Evolutionary conservation across 2,329 filamentous ascomycete genomes (phyloP), one percentile per base, ranked within the genome.

Genomic region (Epichloe scottii): DNA sequence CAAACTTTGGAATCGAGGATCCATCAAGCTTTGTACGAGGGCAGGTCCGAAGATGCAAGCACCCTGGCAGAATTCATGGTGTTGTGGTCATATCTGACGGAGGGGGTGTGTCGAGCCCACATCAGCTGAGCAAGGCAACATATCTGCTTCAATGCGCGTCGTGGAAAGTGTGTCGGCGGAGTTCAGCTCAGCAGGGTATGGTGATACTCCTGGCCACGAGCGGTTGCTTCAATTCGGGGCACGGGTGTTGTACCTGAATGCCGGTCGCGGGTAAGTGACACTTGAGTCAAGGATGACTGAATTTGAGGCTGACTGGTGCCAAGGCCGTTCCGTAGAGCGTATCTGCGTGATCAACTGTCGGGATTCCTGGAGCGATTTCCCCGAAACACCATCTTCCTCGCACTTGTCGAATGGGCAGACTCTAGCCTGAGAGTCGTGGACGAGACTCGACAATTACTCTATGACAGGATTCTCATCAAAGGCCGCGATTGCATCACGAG

Each of bases 381-480:
- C 0, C 72, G 73, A 46, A 96, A 95, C 67, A 86, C 81, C 1
- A 73, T 88, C 5, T 84, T 96, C 54, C 74, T 94, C 1, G 72
- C 77, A 1, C 68, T 93, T 0, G 85, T 85, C 56, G 77, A 82
- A n/a, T 86, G 83, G 72, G 82, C 87, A 55, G 84, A 91, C 62
- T 74, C 80, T 2, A 79, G 83, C 7, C 79, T 88, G 42, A 78
- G 83, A 23, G 76, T 93, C 50, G 79, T 89, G 54, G 87, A 94
- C 58, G 84, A 87, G 17, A 79, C 94, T 19, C 81, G 86, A n/a
- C 72, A 77, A 5, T 67, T 87, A 8, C 69, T 90, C 11, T 67
- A 75, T 19, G 72, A 74, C 62, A 75, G 75, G 60, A 65, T 80
- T 0, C 64, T 77, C 2, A 56, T 62, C 5, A 57, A 61, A 15